These are phyloP conservation scores for Colletotrichum abscissum DNA, from an alignment of 2,329 filamentous ascomycete genomes.

Conservation along the genomic window DNA sequence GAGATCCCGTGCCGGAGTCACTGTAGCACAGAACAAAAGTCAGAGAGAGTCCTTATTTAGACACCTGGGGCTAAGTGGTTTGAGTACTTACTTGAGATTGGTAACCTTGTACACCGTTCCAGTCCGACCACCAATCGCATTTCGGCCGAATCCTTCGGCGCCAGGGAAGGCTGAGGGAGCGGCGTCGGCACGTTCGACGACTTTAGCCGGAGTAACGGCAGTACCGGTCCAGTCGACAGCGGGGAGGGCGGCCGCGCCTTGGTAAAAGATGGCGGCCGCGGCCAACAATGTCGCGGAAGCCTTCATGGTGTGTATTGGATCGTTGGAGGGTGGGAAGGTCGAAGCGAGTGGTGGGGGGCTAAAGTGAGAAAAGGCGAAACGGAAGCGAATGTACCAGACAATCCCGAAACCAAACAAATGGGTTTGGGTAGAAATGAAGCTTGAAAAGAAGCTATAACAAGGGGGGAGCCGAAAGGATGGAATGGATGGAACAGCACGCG, in stretches of 20 bases:
- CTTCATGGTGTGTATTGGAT: constrained; percentile 15
- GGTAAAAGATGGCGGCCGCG: constrained; percentile 14
- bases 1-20: constrained; percentile 59
- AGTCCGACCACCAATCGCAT: constrained; percentile 57
- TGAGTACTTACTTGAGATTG: constrained; percentile 50
- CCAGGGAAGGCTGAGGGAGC: constrained; percentile 57
- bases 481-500: background rate
- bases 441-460: background rate
- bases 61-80: too few relatives aligned
- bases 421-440: background rate
- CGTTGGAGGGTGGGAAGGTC: background rate
- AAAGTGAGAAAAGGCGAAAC: background rate
- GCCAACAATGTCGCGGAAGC: constrained; percentile 17
- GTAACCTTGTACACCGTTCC: constrained; percentile 61
- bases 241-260: constrained; percentile 14
- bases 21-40: constrained; percentile 32
- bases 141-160: constrained; percentile 60
- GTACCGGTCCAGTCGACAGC: constrained; percentile 13
- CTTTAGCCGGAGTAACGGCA: background rate
- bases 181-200: constrained; percentile 21
- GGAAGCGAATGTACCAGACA: constrained; percentile 21
- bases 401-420: constrained; percentile 1
- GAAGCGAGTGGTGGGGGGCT: background rate
- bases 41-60: too few relatives aligned
- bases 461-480: background rate